phyloP scores from a whole-genome alignment of 148 eudicot genomes.

The Silene conica region DNA sequence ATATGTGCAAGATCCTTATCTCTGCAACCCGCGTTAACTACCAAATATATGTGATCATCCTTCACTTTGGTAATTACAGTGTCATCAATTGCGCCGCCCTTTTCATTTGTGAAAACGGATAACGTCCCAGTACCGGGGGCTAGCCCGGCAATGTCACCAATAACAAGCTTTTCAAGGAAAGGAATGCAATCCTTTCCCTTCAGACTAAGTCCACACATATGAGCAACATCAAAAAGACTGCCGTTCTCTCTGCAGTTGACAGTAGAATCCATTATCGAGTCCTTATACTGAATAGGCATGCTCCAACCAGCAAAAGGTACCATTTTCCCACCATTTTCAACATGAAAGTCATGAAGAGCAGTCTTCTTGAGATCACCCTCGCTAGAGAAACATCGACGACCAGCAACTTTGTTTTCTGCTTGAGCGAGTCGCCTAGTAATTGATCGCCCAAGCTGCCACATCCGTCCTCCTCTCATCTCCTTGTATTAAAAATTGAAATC shows the following conservation, averaged over 20 bases:
- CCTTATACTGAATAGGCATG: constrained; percentile 99
- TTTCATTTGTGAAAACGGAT: constrained; percentile 90
- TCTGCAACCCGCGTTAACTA: constrained; percentile 96
- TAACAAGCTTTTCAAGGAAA: constrained; percentile 86
- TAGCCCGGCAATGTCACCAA: constrained; percentile 92
- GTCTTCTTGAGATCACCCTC: constrained; percentile 88
- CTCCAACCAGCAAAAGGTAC: constrained; percentile 99
- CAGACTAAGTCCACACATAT: constrained; percentile 89
- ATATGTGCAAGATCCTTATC: constrained; percentile 98
- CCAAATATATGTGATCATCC: constrained; percentile 82
- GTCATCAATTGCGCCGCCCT: constrained; percentile 95
- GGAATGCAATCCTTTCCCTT: constrained; percentile 83
- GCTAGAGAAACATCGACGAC: constrained; percentile 68
- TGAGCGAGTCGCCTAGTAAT: constrained; percentile 81
- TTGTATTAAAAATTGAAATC: constrained; percentile 9
- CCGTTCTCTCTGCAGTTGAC: constrained; percentile 88
- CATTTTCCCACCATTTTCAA: constrained; percentile 86
- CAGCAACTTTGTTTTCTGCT: constrained; percentile 53
- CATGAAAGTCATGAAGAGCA: constrained; percentile 80
- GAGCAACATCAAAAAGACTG: constrained; percentile 88
- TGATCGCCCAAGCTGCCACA: constrained; percentile 97
- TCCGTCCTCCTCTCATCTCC: constrained; percentile 87
- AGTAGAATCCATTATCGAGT: constrained; percentile 94
- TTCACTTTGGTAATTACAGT: constrained; percentile 89
- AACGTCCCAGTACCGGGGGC: constrained; percentile 83